phyloP scores from a whole-genome alignment of 2,329 filamentous ascomycete species.

The Sporothrix schenckii region DNA sequence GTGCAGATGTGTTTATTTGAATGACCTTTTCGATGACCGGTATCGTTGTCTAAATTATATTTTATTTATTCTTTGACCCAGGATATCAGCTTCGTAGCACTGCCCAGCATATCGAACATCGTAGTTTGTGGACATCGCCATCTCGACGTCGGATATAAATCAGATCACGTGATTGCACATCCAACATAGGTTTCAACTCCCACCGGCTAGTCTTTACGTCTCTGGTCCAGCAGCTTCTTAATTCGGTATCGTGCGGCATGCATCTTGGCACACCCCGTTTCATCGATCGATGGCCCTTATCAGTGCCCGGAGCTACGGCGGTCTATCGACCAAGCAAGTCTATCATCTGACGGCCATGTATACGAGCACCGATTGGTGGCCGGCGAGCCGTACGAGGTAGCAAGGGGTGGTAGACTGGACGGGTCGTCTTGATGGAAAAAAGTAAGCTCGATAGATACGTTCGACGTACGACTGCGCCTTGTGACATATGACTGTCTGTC shows the following conservation, averaged over 20 bases:
- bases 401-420: no score
- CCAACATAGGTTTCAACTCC: background rate
- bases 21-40: background rate
- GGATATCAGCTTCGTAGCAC: no score
- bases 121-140: background rate
- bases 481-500: no score
- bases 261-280: background rate
- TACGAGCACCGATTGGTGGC: background rate
- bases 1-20: conserved; percentile 20
- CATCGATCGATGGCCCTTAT: background rate
- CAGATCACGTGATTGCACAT: background rate
- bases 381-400: background rate
- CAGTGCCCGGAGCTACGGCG: background rate
- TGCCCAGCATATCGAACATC: background rate
- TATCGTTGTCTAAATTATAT: background rate
- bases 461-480: no score
- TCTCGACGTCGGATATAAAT: background rate
- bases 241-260: background rate
- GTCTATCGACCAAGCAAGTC: background rate
- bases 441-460: no score
- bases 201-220: background rate
- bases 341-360: background rate
- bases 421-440: no score
- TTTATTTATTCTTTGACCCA: background rate
- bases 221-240: background rate